phyloP scores from a whole-genome alignment of 2,329 filamentous ascomycete genomes.

The Aspergillus glaucus region DNA sequence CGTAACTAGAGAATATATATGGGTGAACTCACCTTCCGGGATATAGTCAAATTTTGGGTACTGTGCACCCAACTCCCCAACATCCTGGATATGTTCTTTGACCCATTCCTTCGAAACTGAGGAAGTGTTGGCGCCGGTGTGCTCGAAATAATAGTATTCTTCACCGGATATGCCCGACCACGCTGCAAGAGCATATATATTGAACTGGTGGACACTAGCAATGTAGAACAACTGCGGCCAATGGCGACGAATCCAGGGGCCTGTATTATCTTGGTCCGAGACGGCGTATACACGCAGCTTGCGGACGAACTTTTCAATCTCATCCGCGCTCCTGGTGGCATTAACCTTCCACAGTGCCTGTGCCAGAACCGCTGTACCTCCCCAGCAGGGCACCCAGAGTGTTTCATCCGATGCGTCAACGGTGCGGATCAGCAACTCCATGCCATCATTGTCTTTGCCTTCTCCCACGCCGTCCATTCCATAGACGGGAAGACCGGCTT shows the following conservation, averaged over 20 bases:
- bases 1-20: background rate
- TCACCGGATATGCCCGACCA: slow-evolving; percentile 53
- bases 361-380: slow-evolving; percentile 47
- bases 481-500: slow-evolving; percentile 29
- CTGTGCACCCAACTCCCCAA: slow-evolving; percentile 41
- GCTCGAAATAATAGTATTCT: slow-evolving; percentile 40
- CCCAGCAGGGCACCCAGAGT: slow-evolving; percentile 48
- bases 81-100: slow-evolving; percentile 46
- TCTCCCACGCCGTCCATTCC: slow-evolving; percentile 37
- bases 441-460: slow-evolving; percentile 30
- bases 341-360: slow-evolving; percentile 36
- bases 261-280: slow-evolving; percentile 54
- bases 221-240: slow-evolving; percentile 55
- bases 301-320: slow-evolving; percentile 29
- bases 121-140: slow-evolving; percentile 44
- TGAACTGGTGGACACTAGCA: slow-evolving; percentile 50
- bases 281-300: slow-evolving; percentile 50
- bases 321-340: slow-evolving; percentile 9
- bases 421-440: slow-evolving; percentile 1
- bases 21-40: slow-evolving; percentile 31
- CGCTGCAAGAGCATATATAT: slow-evolving; percentile 47
- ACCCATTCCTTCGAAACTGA: slow-evolving; percentile 49
- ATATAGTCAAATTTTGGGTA: slow-evolving; percentile 47
- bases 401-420: slow-evolving; percentile 38
- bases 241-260: slow-evolving; percentile 48